phyloP scores from a whole-genome alignment of 148 eudicot genomes.

The Silene uniflora region DNA sequence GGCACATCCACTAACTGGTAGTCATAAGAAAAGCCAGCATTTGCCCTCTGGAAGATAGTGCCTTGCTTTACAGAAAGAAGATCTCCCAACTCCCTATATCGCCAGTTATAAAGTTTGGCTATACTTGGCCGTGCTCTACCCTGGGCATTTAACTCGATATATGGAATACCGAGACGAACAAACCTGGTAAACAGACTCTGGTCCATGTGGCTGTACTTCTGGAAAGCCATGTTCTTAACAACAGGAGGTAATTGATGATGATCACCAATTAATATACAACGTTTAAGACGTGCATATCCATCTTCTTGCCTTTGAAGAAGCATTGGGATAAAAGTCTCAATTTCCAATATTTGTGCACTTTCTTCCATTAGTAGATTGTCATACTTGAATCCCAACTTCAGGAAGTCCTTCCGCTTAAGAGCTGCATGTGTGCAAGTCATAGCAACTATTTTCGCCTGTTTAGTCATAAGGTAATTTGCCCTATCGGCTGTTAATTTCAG shows the following conservation, averaged over 20 bases:
- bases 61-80: constrained; percentile 78
- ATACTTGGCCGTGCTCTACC: constrained; percentile 99
- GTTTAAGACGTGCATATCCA: constrained; percentile 93
- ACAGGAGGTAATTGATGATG: constrained; percentile 99
- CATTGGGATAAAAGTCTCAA: constrained; percentile 99
- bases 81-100: constrained; percentile 92
- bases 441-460: constrained; percentile 97
- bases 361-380: constrained; percentile 98
- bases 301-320: constrained; percentile 97
- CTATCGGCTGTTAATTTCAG: constrained; percentile 93
- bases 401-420: constrained; percentile 93
- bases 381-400: constrained; percentile 86
- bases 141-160: constrained; percentile 97
- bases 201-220: constrained; percentile 99
- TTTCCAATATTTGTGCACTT: constrained; percentile 97
- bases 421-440: constrained; percentile 99
- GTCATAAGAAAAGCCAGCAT: constrained; percentile 86
- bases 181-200: constrained; percentile 97
- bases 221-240: constrained; percentile 99
- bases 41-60: constrained; percentile 66
- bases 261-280: constrained; percentile 97
- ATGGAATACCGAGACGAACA: constrained; percentile 92
- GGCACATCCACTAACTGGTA: constrained; percentile 96
- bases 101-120: constrained; percentile 92
- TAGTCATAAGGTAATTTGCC: constrained; percentile 92